Evolutionary conservation across 2,329 filamentous ascomycete genomes (phyloP), one percentile per base, ranked within the genome.

Genomic region (Davidsoniella eucalypti): DNA sequence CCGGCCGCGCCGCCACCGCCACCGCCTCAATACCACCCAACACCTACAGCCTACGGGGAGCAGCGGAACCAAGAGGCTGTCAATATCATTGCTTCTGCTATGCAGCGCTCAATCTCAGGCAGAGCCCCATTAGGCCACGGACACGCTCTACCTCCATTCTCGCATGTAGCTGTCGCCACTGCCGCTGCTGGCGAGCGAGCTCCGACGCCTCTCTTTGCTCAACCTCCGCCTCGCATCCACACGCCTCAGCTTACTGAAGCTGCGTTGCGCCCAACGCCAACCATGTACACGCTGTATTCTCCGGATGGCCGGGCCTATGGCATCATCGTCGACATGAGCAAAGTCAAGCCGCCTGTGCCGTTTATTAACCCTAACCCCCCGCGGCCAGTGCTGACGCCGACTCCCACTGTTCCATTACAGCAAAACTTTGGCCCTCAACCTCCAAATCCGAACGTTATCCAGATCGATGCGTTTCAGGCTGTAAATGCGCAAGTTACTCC

Each of bases 11-110:
- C 42, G n/a, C 43, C 43, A 7, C 14, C 25, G 9, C n/a, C 43
- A 12, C 16, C 44, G 18, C 16, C 25, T 10, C 33, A 37, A 9
- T 12, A n/a, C 9, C 26, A 29, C 7, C 16, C 29, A 4, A 23
- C 40, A 5, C 7, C 14, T 40, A 25, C 48, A 12, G 21, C 40
- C 9, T 29, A 29, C 26, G 26, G 26, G 10, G 50, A 52, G 12
- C 50, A 44, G 2, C 46, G 50, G 12, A 48, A 45, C 18, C 45
- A 43, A n/a, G 50, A 52, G 9, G 45, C 50, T 18, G 45, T 52
- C 45, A 52, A 52, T n/a, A 52, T 52, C 23, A 52, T 52, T 49
- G 45, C 50, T n/a, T 41, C 45, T 7, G 50, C 50, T 8, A 52
- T 52, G 50, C 50, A 52, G 29, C 29, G 45, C 9, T 49, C 45